A percentile compares a stretch with the other conserved stretches of the same genome.
Conservation (phyloP, 2,329 filamentous ascomycete genomes). For the Cryphonectria radicalis region DNA sequence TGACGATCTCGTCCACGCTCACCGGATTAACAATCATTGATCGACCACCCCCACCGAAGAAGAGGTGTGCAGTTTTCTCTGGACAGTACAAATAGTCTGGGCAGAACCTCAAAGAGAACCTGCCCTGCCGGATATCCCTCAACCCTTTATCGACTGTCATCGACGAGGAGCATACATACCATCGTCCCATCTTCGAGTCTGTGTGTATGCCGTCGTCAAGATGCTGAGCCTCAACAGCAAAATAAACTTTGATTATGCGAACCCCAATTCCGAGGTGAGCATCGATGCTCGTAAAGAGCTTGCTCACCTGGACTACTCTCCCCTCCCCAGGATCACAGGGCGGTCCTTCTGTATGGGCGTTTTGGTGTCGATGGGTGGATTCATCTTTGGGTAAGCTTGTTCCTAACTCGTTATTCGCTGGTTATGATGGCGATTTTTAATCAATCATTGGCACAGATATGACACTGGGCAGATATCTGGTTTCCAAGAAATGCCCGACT, state of each 20-base stretch:
- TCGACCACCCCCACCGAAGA: neutral
- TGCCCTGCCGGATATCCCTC: neutral
- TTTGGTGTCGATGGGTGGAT: slow-evolving; percentile 50
- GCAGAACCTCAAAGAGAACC: neutral
- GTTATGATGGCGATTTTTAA: too few relatives aligned
- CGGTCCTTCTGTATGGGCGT: slow-evolving; percentile 44
- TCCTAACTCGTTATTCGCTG: too few relatives aligned
- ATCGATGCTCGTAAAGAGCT: slow-evolving; percentile 40
- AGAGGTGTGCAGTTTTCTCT: neutral
- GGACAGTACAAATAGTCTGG: neutral
- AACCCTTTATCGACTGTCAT: neutral
- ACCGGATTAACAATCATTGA: neutral
- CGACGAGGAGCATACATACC: neutral
- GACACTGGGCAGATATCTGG: slow-evolving; percentile 60
- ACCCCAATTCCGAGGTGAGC: slow-evolving; percentile 45
- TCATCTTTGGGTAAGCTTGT: slow-evolving; percentile 44
- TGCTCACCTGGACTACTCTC: slow-evolving; percentile 49
- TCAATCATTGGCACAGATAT: slow-evolving; percentile 45
- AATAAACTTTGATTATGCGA: slow-evolving; percentile 49
- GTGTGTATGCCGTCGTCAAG: neutral
- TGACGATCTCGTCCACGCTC: neutral
- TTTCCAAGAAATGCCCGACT: slow-evolving; percentile 63
- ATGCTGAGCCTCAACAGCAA: slow-evolving; percentile 24
- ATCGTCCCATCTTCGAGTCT: neutral
- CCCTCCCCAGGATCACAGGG: slow-evolving; percentile 45